Evolutionary conservation across 2,329 filamentous ascomycete genomes (phyloP), one percentile per base, ranked within the genome.

Genomic region (Bertia moriformis): DNA sequence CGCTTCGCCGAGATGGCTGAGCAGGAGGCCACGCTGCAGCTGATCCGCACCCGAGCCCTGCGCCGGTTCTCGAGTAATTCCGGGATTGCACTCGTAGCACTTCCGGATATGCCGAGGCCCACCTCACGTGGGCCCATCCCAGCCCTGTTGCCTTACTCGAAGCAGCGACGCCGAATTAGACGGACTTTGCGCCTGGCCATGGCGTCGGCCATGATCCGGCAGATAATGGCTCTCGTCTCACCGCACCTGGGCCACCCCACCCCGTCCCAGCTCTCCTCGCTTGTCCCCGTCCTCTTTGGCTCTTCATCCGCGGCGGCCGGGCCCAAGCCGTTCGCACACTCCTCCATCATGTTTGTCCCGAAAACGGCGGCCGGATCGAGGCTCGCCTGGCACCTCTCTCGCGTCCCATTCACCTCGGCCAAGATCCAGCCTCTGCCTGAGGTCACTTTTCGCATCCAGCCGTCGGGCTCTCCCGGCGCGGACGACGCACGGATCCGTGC

Each of bases 1-100:
- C 48, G 47, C 12, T 65, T 61, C 4, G 58, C 62, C 0, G 48
- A 56, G 3, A 47, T 53, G 2, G 60, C 22, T 10, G 7, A n/a
- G 22, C 22, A 71, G 38, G 70, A 72, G 24, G 57, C 60, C 2
- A 60, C 72, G 41, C 78, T 75, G 0, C 59, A 72, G 15, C 50
- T 62, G 4, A 58, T 82, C 4, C 61, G 86, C n/a, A 40, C 57
- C 14, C 53, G 58, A 22, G 61, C 65, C 32, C 51, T 57, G 2
- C 54, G 73, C 13, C 57, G 71, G n/a, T 46, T 66, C 12, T 52
- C 64, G 39, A 38, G 56, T 4, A 49, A 52, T 12, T 54, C 53
- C 2, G 58, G 59, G 5, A 40, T 44, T 19, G 18, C 40, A 3
- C 20, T 30, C 1, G 19, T 41, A 19, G 38, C 30, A 14, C 29